Percentiles rank a stretch among this genome's conserved stretches.
These are phyloP conservation scores for Epichloe sibirici DNA, from an alignment of 2,329 filamentous ascomycete species.

Conservation along the genomic window DNA sequence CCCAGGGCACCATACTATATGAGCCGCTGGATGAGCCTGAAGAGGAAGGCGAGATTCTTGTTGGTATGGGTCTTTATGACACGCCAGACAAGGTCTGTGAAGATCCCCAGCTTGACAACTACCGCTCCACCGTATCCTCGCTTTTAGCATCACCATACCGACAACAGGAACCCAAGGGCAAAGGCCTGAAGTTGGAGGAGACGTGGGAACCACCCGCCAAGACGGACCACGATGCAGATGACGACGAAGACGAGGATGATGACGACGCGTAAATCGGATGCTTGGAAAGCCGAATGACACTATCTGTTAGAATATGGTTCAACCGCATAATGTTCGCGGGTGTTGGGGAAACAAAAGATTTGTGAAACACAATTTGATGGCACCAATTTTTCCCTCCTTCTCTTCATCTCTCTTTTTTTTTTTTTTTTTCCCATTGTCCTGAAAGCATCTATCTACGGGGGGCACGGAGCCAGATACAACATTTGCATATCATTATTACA, in stretches of 20 bases:
- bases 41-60: slow-evolving; percentile 57
- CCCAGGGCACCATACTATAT: slow-evolving; percentile 38
- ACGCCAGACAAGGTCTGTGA: slow-evolving; percentile 45
- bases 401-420: too few species aligned
- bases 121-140: slow-evolving; percentile 40
- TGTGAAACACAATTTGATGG: too few species aligned
- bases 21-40: slow-evolving; percentile 38
- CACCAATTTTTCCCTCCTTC: too few species aligned
- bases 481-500: too few species aligned
- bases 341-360: too few species aligned
- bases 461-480: too few species aligned
- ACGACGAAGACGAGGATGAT: slow-evolving; percentile 28
- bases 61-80: slow-evolving; percentile 78
- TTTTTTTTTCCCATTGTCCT: too few species aligned
- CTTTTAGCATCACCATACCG: slow-evolving; percentile 40
- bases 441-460: too few species aligned
- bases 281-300: too few species aligned
- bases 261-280: neutral
- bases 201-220: slow-evolving; percentile 62
- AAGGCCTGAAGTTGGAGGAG: slow-evolving; percentile 71
- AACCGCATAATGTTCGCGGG: too few species aligned
- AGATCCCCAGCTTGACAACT: slow-evolving; percentile 40
- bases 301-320: too few species aligned
- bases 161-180: slow-evolving; percentile 41
- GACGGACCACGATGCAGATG: slow-evolving; percentile 41